phyloP scores from a whole-genome alignment of 2,329 filamentous ascomycete genomes.

The Botryotinia globosa region DNA sequence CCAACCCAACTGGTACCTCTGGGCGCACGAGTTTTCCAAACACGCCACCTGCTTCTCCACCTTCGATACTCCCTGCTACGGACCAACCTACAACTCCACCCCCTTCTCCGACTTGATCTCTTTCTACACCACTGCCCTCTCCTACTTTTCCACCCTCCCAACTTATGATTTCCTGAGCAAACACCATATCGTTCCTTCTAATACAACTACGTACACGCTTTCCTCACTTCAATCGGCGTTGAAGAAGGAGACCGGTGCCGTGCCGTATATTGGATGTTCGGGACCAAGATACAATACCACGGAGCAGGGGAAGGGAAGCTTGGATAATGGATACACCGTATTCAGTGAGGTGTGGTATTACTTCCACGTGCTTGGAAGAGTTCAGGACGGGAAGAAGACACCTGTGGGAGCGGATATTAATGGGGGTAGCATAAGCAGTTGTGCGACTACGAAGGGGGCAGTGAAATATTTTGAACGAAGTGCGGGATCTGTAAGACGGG shows the following conservation, averaged over 20 bases:
- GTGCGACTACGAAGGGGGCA: slow-evolving; percentile 52
- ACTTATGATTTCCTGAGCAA: slow-evolving; percentile 59
- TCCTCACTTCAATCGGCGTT: slow-evolving; percentile 51
- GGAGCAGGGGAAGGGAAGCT: slow-evolving; percentile 50
- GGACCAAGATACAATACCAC: slow-evolving; percentile 61
- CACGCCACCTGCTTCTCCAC: slow-evolving; percentile 66
- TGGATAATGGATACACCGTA: slow-evolving; percentile 55
- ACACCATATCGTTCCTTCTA: slow-evolving; percentile 55
- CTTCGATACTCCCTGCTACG: slow-evolving; percentile 64
- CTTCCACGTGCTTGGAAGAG: slow-evolving; percentile 55
- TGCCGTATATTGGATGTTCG: slow-evolving; percentile 60
- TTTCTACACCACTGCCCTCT: slow-evolving; percentile 46
- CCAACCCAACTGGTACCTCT: slow-evolving; percentile 57
- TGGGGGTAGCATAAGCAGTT: slow-evolving; percentile 51
- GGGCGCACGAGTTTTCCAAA: slow-evolving; percentile 67
- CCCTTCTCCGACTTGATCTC: slow-evolving; percentile 3
- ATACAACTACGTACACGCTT: slow-evolving; percentile 56
- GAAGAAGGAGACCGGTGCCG: slow-evolving; percentile 48
- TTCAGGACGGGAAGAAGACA: slow-evolving; percentile 47
- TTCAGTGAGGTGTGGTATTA: slow-evolving; percentile 67
- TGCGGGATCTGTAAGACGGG: slow-evolving; percentile 4
- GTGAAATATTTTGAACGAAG: slow-evolving; percentile 55
- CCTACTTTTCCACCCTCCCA: slow-evolving; percentile 56
- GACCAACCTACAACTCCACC: slow-evolving; percentile 44
- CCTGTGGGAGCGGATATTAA: slow-evolving; percentile 41